Conservation (phyloP, 1,139 yeast species). For the Suhomyces choctaworum region DNA sequence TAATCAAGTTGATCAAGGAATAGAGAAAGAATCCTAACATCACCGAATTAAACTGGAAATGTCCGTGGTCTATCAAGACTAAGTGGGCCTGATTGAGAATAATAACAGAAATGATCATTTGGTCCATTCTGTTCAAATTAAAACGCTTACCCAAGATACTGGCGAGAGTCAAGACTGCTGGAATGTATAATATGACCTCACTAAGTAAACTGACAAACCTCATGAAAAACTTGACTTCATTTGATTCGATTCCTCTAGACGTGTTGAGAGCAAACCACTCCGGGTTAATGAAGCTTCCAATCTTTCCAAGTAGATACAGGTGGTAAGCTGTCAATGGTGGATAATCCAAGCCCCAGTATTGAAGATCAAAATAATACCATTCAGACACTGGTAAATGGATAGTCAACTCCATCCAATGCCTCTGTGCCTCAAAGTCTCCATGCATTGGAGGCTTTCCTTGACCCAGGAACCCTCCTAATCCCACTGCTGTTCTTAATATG, state of each 20-base stretch:
- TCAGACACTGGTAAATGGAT: conserved; percentile 65
- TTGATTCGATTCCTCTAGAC: conserved; percentile 75
- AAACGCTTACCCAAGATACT: conserved; percentile 63
- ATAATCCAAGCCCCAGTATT: conserved; percentile 96
- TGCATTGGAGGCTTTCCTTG: conserved; percentile 66
- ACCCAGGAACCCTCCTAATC: conserved; percentile 88
- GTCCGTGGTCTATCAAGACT: conserved; percentile 91
- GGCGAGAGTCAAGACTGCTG: conserved; percentile 72
- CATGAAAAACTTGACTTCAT: conserved; percentile 77
- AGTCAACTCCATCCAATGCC: conserved; percentile 97
- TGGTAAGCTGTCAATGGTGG: conserved; percentile 97
- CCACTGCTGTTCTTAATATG: conserved; percentile 79
- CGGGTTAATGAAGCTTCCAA: conserved; percentile 64
- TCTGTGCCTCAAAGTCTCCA: conserved; percentile 97
- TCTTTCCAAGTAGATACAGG: conserved; percentile 72
- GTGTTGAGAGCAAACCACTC: conserved; percentile 73
- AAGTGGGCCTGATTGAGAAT: conserved; percentile 80
- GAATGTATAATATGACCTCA: conserved; percentile 73
- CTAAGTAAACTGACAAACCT: conserved; percentile 74
- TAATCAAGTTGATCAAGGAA: conserved; percentile 64
- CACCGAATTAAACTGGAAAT: conserved; percentile 90
- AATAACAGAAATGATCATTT: conserved; percentile 70
- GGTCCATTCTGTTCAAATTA: conserved; percentile 66
- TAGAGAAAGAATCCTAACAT: conserved; percentile 85
- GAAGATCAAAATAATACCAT: conserved; percentile 89